These are phyloP conservation scores for Thielaviopsis musarum DNA, from an alignment of 2,329 filamentous ascomycete species.

Conservation along the genomic window DNA sequence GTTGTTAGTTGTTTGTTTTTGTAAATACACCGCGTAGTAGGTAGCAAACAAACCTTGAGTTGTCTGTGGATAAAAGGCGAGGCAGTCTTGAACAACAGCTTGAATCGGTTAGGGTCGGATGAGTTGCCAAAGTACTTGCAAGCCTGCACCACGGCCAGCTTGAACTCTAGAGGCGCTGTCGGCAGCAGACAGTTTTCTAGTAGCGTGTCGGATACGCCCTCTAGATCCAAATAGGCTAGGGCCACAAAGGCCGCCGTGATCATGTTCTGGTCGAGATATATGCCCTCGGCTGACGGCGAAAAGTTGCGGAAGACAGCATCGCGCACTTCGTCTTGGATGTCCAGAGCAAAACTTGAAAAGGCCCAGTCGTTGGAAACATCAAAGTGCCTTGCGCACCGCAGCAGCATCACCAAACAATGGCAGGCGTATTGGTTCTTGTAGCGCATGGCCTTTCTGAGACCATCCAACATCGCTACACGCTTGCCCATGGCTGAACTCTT, in stretches of 20 bases:
- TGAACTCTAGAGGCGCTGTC: constrained; percentile 41
- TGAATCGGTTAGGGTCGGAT: constrained; percentile 30
- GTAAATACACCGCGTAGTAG: neutral
- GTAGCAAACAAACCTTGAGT: constrained; percentile 30
- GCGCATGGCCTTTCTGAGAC: constrained; percentile 42
- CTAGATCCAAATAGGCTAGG: constrained; percentile 43
- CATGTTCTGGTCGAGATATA: constrained; percentile 42
- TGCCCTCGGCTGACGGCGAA: constrained; percentile 28
- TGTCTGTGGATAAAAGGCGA: constrained; percentile 40
- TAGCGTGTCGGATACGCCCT: constrained; percentile 39
- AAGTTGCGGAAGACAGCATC: constrained; percentile 46
- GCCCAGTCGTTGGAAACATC: constrained; percentile 44
- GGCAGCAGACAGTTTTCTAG: constrained; percentile 38
- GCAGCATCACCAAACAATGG: constrained; percentile 46
- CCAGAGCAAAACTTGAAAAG: constrained; percentile 49
- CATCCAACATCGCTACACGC: constrained; percentile 48
- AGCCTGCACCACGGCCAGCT: constrained; percentile 43
- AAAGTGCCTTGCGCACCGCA: constrained; percentile 48
- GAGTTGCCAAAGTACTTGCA: constrained; percentile 45
- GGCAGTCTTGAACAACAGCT: constrained; percentile 36
- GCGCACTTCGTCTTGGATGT: constrained; percentile 51
- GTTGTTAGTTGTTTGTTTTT: constrained; percentile 2
- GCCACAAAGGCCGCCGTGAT: constrained; percentile 52
- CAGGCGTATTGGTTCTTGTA: constrained; percentile 50
- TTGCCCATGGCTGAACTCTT: constrained; percentile 47